These are phyloP conservation scores for Podochytrium sp. DNA, from an alignment of 192 early-diverging fungal genomes.

Conservation along the genomic window DNA sequence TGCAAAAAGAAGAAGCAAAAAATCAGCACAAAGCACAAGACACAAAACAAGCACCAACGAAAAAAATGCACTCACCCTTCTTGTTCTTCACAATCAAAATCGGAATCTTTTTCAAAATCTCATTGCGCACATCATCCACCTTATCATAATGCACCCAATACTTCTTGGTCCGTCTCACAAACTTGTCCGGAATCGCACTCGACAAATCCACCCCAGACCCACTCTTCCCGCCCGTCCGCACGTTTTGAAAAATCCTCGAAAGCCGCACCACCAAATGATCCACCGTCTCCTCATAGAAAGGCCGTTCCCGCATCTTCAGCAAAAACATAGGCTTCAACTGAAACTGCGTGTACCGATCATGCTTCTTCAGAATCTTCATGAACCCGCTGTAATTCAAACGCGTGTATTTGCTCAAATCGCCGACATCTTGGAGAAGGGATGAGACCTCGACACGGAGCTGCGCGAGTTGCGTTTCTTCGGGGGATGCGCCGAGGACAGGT, in stretches of 20 bases:
- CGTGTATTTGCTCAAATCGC: conserved; percentile 55
- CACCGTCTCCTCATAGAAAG: conserved; percentile 82
- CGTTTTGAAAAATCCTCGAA: conserved; percentile 51
- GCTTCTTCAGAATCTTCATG: conserved; percentile 92
- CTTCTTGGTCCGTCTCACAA: conserved; percentile 86
- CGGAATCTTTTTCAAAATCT: conserved; percentile 33
- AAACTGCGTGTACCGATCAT: conserved; percentile 93
- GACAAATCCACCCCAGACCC: conserved; percentile 16
- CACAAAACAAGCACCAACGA: neutral
- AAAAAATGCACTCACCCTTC: no score
- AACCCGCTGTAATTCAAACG: conserved; percentile 57
- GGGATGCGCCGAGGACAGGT: conserved; percentile 20
- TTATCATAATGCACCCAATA: conserved; percentile 90
- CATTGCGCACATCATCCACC: conserved; percentile 25
- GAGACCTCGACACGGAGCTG: conserved; percentile 44
- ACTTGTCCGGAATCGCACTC: conserved; percentile 57
- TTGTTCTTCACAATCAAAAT: conserved; percentile 32
- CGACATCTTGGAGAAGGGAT: conserved; percentile 47
- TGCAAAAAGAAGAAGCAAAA: no score
- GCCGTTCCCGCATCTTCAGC: conserved; percentile 57
- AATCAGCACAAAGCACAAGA: no score
- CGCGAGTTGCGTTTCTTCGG: conserved; percentile 7
- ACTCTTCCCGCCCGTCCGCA: conserved; percentile 47
- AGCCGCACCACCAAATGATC: conserved; percentile 84
- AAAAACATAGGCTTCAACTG: conserved; percentile 77